Evolutionary conservation across 225 moss, liverwort and hornwort genomes (phyloP), one percentile per base, ranked within the genome.

Genomic region (Sphagnum contortum): DNA sequence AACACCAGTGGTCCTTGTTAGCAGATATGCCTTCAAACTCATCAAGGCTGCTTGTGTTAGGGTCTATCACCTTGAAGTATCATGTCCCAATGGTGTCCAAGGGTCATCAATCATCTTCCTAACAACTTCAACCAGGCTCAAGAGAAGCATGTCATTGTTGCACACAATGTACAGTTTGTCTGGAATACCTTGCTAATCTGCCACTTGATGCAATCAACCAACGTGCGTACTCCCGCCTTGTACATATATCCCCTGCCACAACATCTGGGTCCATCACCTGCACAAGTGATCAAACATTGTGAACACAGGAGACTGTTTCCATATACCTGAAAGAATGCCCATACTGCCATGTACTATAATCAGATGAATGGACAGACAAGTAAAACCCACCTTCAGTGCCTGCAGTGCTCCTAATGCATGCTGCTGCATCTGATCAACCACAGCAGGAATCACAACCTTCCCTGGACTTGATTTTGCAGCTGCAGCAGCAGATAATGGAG

Each of bases 261-360:
- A 80, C 75, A n/a, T 77, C 87, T 60, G 81, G 57, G 62, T 92
- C 92, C 50, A 92, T 69, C 46, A 92, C 84, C 90, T 90, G 90
- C 69, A 75, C 29, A 7, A 12, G 44, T 55, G 2, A 44, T 5
- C 44, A n/a, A 10, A 13, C 3, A 4, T 50, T 47, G 52, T n/a
- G 47, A 3, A 14, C 51, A 13, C 46, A 11, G 44, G 10, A 44
- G 44, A 6, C 13, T 6, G 12, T 6, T 8, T 58, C 58, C 9
- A 58, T 57, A 53, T 6, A 6, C 10, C 53, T 10, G 10, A 10
- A 53, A 53, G 10, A 12, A 4, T 3, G 14, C 29, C 58, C 58
- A 58, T 29, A 29, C 29, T 29, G 3, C 44, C 58, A 57, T 6
- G 48, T 12, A 63, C 8, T 14, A 2, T 14, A 46, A 48, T 3